phyloP scores from a whole-genome alignment of 2,329 filamentous ascomycete species.

The Aureobasidium sp. region DNA sequence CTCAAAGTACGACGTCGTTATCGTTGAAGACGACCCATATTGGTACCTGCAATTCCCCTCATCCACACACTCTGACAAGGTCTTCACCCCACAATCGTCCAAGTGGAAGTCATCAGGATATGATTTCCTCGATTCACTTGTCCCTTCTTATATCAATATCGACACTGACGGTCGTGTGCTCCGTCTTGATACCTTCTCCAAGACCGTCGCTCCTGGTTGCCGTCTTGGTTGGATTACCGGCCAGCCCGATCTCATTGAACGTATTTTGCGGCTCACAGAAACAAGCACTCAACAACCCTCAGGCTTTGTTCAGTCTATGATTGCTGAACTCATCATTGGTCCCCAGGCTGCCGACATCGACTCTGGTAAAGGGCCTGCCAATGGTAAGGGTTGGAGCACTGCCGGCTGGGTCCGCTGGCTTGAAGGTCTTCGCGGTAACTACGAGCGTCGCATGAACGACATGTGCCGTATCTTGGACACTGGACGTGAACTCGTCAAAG shows the following conservation, averaged over 20 bases:
- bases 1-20: constrained; percentile 78
- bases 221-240: constrained; percentile 86
- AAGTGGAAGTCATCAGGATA: constrained; percentile 57
- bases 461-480: constrained; percentile 72
- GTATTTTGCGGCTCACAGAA: constrained; percentile 67
- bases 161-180: constrained; percentile 83
- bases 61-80: constrained; percentile 41
- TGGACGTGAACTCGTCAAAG: constrained; percentile 58
- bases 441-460: constrained; percentile 73
- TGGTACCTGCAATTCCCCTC: constrained; percentile 90
- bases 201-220: constrained; percentile 84
- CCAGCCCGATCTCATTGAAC: constrained; percentile 70
- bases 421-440: constrained; percentile 71
- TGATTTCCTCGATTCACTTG: constrained; percentile 72
- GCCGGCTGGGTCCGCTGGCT: constrained; percentile 90
- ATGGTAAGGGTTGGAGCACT: constrained; percentile 62
- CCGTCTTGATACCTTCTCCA: constrained; percentile 87
- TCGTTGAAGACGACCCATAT: constrained; percentile 91
- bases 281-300: constrained; percentile 74
- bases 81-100: constrained; percentile 3
- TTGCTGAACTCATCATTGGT: constrained; percentile 70
- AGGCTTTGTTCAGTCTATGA: constrained; percentile 79
- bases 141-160: constrained; percentile 72
- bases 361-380: constrained; percentile 38
- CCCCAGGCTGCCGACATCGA: constrained; percentile 42